Conservation (phyloP, 345 rosid species). For the Hypericum perforatum region DNA sequence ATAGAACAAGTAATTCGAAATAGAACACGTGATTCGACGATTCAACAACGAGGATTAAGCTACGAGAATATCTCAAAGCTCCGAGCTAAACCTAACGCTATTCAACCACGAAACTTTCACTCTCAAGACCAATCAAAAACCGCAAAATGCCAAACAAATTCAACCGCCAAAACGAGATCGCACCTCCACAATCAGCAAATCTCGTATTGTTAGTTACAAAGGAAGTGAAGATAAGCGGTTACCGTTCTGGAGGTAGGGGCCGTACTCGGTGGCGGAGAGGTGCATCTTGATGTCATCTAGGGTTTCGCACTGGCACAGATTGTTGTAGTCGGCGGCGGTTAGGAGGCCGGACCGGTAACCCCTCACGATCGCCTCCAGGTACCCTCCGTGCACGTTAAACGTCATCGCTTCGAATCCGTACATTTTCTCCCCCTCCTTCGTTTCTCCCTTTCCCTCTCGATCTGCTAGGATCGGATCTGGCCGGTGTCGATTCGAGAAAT, state of each 20-base stretch:
- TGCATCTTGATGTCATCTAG: constrained; percentile 99
- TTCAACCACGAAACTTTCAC: too few relatives aligned
- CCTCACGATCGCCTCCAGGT: constrained; percentile 92
- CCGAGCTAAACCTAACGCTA: too few relatives aligned
- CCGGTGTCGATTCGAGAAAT: too few relatives aligned
- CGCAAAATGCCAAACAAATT: too few relatives aligned
- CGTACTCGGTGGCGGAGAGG: constrained; percentile 97
- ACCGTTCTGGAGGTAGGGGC: constrained; percentile 95
- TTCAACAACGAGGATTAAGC: too few relatives aligned
- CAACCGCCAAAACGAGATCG: too few relatives aligned
- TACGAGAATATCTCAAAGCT: too few relatives aligned
- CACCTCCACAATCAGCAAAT: not conserved
- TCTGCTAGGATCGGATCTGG: too few relatives aligned
- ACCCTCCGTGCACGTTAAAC: constrained; percentile 94
- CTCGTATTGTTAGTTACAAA: not conserved
- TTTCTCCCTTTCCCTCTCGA: too few relatives aligned
- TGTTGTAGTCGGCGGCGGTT: constrained; percentile 90
- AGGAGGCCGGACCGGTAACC: constrained; percentile 89
- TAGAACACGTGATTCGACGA: too few relatives aligned
- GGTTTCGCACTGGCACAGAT: constrained; percentile 92
- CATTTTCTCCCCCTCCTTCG: constrained; percentile 28
- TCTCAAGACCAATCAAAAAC: too few relatives aligned
- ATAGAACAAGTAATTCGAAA: too few relatives aligned
- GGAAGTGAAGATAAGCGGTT: constrained; percentile 4
- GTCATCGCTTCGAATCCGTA: constrained; percentile 98